phyloP scores from a whole-genome alignment of 257 asterid species.

The Avicennia marina region DNA sequence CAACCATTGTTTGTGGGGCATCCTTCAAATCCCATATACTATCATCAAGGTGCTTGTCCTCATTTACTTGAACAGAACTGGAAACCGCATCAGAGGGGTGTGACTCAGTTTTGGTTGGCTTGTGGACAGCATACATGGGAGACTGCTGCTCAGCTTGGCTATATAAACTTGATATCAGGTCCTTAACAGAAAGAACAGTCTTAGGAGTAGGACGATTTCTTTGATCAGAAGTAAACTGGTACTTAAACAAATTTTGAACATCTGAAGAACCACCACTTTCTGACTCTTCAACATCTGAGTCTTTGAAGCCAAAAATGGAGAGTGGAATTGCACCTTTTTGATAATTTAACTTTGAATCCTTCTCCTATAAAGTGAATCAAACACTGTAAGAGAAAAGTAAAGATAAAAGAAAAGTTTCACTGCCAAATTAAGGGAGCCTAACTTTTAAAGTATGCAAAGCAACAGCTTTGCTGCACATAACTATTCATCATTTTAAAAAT shows the following conservation, averaged over 20 bases:
- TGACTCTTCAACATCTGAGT: constrained; percentile 53
- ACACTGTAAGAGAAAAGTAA: constrained; percentile 4
- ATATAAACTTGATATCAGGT: constrained; percentile 62
- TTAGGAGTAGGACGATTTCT: constrained; percentile 32
- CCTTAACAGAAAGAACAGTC: constrained; percentile 39
- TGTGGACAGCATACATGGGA: constrained; percentile 21
- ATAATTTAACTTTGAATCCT: constrained; percentile 27
- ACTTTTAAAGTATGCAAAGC: constrained; percentile 14
- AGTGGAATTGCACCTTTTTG: constrained; percentile 52
- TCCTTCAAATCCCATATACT: constrained; percentile 58
- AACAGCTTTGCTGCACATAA: too few species aligned
- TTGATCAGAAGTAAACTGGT: constrained; percentile 33
- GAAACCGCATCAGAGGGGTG: constrained; percentile 26
- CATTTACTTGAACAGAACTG: constrained; percentile 28
- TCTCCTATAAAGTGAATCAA: constrained; percentile 38
- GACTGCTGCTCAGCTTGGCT: constrained; percentile 48
- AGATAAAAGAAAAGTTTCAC: constrained; percentile 7
- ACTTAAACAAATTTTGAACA: constrained; percentile 33
- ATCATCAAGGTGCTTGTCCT: constrained; percentile 37
- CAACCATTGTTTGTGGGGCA: constrained; percentile 31
- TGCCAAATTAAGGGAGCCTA: not conserved
- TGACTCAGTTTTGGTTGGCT: constrained; percentile 26
- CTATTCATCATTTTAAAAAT: too few species aligned
- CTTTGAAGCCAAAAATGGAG: constrained; percentile 63
- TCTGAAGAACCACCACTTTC: constrained; percentile 41